Evolutionary conservation across 2,329 filamentous ascomycete genomes (phyloP).

Genomic region (Phyllosticta capitalensis): DNA sequence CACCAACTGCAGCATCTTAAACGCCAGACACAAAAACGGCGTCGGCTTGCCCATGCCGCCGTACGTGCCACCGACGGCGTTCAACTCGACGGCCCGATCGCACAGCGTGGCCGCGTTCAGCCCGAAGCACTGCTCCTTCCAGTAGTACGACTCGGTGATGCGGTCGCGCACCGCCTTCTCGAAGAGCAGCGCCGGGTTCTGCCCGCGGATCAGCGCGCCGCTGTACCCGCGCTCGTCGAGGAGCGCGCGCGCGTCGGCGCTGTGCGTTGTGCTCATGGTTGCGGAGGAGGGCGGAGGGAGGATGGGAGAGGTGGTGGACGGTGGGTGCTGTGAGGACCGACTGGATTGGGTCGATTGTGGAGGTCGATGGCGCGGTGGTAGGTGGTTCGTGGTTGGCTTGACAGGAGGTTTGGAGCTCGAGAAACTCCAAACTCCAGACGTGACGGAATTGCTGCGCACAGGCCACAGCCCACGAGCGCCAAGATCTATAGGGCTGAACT

Average conservation of each 20-base stretch:
- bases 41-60: constrained; percentile 77
- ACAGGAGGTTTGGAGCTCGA: neutral
- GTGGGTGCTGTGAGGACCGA: neutral
- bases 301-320: neutral
- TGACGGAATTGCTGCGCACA: constrained; percentile 2
- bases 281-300: too few species aligned
- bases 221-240: constrained; percentile 84
- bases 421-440: neutral
- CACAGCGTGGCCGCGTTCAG: constrained; percentile 74
- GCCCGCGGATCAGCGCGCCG: constrained; percentile 69
- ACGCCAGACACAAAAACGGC: constrained; percentile 85
- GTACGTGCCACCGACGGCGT: constrained; percentile 79
- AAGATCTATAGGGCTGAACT: constrained; percentile 8
- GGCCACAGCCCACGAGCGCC: neutral
- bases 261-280: constrained; percentile 52
- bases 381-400: neutral
- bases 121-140: constrained; percentile 97
- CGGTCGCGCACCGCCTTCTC: constrained; percentile 93
- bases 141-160: constrained; percentile 92
- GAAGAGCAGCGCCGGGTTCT: constrained; percentile 92
- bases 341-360: neutral
- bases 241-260: constrained; percentile 66
- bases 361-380: too few species aligned
- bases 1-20: constrained; percentile 85
- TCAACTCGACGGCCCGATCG: constrained; percentile 78